Percentiles rank a stretch among this genome's conserved stretches.
phyloP scores from a whole-genome alignment of 345 rosid genomes.

The Eucalyptus urophylla region DNA sequence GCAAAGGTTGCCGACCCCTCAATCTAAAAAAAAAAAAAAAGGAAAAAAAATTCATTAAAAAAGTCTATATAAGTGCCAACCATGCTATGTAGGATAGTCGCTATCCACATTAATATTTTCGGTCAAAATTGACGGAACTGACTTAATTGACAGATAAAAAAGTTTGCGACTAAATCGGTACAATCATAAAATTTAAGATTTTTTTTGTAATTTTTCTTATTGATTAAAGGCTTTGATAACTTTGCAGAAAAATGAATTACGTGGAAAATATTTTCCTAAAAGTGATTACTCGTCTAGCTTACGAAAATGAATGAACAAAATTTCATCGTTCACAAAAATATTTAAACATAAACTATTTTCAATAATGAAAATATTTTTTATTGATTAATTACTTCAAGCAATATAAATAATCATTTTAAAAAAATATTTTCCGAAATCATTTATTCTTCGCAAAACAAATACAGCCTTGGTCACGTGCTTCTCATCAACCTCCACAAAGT shows the following conservation, averaged over 20 bases:
- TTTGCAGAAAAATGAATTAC: background rate
- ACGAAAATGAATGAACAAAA: background rate
- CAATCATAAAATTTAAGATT: too few relatives aligned
- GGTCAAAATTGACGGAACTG: too few relatives aligned
- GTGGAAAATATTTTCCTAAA: background rate
- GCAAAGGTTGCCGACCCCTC: too few relatives aligned
- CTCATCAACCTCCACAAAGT: background rate
- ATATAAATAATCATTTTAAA: background rate
- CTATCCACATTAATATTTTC: too few relatives aligned
- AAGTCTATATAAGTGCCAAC: too few relatives aligned
- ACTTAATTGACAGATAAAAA: too few relatives aligned
- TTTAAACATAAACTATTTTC: background rate
- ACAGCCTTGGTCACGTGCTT: rapidly evolving
- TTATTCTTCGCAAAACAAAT: background rate
- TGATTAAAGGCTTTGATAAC: background rate
- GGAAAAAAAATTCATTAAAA: too few relatives aligned
- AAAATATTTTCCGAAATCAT: too few relatives aligned
- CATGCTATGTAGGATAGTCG: rapidly evolving
- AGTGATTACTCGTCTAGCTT: background rate
- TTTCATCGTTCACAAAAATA: background rate
- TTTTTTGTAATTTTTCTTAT: too few relatives aligned
- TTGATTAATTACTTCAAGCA: background rate
- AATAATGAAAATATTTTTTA: background rate
- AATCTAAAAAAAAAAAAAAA: too few relatives aligned
- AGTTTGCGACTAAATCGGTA: rapidly evolving